phyloP scores from a whole-genome alignment of 192 early-diverging fungal genomes.

The Paraglomus brasilianum region DNA sequence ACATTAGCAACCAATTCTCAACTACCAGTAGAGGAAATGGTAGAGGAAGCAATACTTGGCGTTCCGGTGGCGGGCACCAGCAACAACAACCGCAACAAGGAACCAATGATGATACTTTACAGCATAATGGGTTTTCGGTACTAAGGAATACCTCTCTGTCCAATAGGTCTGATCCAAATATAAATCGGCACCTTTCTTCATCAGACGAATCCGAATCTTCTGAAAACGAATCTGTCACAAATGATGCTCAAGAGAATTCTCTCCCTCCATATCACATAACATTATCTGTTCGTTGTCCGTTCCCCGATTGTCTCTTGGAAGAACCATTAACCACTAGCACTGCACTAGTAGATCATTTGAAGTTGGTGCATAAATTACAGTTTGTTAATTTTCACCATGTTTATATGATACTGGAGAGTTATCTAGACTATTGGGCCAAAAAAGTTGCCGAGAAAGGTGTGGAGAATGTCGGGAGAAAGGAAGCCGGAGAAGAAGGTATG shows the following conservation, averaged over 20 bases:
- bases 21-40: too few species aligned
- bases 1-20: too few species aligned
- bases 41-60: too few species aligned
- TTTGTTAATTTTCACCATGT: slow-evolving; percentile 78
- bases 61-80: too few species aligned
- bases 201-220: too few species aligned
- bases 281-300: slow-evolving; percentile 66
- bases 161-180: too few species aligned
- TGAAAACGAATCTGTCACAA: too few species aligned
- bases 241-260: slow-evolving; percentile 21
- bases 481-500: slow-evolving; percentile 32
- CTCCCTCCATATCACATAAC: slow-evolving; percentile 51
- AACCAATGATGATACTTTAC: too few species aligned
- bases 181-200: too few species aligned
- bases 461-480: slow-evolving; percentile 35
- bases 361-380: slow-evolving; percentile 56
- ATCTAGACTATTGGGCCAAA: slow-evolving; percentile 72
- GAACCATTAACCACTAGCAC: slow-evolving; percentile 59
- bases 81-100: too few species aligned
- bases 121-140: too few species aligned
- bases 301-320: slow-evolving; percentile 53
- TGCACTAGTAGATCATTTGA: slow-evolving; percentile 64
- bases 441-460: slow-evolving; percentile 41
- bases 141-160: too few species aligned
- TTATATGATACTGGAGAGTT: slow-evolving; percentile 72